Conservation (phyloP, 331 rosid genomes). For the Rosa hybrid region DNA sequence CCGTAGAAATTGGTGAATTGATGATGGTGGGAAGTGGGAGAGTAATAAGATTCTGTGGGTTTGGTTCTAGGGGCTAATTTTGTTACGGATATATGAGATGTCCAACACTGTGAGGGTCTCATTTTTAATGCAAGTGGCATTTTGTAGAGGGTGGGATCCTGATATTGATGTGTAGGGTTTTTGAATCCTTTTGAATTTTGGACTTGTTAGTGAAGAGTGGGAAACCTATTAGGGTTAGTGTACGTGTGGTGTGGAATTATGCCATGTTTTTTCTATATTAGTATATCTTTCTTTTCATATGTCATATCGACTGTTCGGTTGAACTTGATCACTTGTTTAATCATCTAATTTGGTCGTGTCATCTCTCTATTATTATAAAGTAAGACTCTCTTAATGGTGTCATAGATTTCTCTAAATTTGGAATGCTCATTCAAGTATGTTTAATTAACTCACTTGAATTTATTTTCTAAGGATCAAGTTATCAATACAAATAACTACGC, state of each 20-base stretch:
- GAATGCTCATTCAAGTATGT: too few relatives aligned
- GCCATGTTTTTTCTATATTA: background rate
- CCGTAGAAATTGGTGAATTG: background rate
- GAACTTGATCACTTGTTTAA: background rate
- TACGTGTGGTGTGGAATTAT: constrained; percentile 2
- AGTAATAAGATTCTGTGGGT: background rate
- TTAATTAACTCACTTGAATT: too few relatives aligned
- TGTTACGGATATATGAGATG: background rate
- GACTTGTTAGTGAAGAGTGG: background rate
- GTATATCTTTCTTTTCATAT: background rate
- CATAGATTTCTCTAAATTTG: too few relatives aligned
- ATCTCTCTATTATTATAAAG: too few relatives aligned
- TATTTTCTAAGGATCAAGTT: too few relatives aligned
- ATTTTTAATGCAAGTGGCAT: constrained; percentile 7
- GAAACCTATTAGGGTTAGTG: background rate
- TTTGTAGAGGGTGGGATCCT: background rate
- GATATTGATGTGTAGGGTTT: background rate
- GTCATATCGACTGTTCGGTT: background rate
- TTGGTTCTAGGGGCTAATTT: background rate
- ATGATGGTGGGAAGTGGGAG: background rate
- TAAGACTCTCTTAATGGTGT: too few relatives aligned
- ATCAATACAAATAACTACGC: too few relatives aligned
- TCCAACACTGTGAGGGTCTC: background rate
- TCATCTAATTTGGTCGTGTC: background rate
- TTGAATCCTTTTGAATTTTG: background rate